Evolutionary conservation across 2,329 filamentous ascomycete genomes (phyloP), one percentile per base, ranked within the genome.

Genomic region (Tothia fuscella): DNA sequence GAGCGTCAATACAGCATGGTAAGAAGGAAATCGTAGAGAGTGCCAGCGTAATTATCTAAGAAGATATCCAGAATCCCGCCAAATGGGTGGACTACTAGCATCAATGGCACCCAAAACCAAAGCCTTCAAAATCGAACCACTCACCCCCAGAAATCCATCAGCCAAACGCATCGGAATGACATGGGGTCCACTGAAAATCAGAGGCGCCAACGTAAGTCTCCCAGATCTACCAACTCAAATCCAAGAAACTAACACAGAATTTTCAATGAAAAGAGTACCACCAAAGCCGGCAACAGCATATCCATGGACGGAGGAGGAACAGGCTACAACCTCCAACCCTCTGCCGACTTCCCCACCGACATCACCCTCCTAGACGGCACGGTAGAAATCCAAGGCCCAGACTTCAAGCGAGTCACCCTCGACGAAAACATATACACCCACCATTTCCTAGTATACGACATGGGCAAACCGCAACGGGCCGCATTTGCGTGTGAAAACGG

Each of bases 271-370:
- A 10, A 40, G 38, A 40, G 38, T 28, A 40, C 38, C 4, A 17
- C 39, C 30, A 42, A 35, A 28, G 26, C 35, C 3, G 39, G 39
- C 19, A 42, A 35, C 19, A 14, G 26, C 2, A 39, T 33, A 4
- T 42, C 39, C 3, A 42, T 42, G 39, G 39, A 42, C n/a, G 22
- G 22, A 4, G 39, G 30, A 17, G 39, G 39, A 22, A 42, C 39
- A 6, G 39, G 39, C 16, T 35, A 42, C 31, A 10, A 36, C 12
- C 35, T 34, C 22, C 20, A 19, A n/a, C 12, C 28, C 19, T 17
- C 16, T 21, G 20, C 19, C 5, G 39, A 42, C 28, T 42, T 34
- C 16, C 39, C 39, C 2, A 22, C 29, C 4, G 39, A 42, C 19
- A 17, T 42, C 3, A 42, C 39, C 10, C n/a, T 42, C 9, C 39